Conservation (phyloP, 2,329 filamentous ascomycete species). For the Ophiocordyceps polyrhachis-furcata region DNA sequence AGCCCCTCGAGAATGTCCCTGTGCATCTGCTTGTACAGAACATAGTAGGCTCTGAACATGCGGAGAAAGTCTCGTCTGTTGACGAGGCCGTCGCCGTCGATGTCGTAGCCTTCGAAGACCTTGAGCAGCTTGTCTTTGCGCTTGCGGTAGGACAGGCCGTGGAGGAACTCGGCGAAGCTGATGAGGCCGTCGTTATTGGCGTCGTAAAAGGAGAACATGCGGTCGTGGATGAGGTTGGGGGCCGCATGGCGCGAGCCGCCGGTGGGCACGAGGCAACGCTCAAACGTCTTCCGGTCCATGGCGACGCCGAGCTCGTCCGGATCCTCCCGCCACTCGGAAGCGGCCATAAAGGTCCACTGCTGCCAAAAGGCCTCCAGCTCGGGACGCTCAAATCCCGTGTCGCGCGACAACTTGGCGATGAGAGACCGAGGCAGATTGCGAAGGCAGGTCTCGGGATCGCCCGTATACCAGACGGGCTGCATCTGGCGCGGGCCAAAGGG, state of each 20-base stretch:
- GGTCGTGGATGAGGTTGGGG: conserved; percentile 83
- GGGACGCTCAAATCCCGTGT: conserved; percentile 65
- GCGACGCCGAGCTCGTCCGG: conserved; percentile 60
- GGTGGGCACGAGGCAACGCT: conserved; percentile 75
- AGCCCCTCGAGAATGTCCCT: conserved; percentile 62
- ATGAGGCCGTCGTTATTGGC: conserved; percentile 77
- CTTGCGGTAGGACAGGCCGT: conserved; percentile 55
- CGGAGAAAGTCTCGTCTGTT: conserved; percentile 73
- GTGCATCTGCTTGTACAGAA: conserved; percentile 76
- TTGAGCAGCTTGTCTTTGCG: conserved; percentile 50
- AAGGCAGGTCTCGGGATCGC: conserved; percentile 56
- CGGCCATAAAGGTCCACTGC: conserved; percentile 89
- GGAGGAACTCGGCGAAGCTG: conserved; percentile 79
- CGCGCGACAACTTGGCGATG: conserved; percentile 47
- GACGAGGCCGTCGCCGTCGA: conserved; percentile 74
- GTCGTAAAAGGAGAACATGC: conserved; percentile 95
- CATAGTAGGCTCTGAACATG: conserved; percentile 84
- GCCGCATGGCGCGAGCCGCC: conserved; percentile 58
- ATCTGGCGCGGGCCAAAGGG: conserved; percentile 66
- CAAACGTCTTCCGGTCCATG: conserved; percentile 85
- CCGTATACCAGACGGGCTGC: conserved; percentile 73
- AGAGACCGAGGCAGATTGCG: conserved; percentile 47
- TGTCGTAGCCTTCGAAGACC: conserved; percentile 79
- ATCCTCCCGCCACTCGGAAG: conserved; percentile 65
- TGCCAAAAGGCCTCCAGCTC: conserved; percentile 91